phyloP scores from a whole-genome alignment of 768 basidiomycete genomes.

The Tylopilus cervinicoccineus region DNA sequence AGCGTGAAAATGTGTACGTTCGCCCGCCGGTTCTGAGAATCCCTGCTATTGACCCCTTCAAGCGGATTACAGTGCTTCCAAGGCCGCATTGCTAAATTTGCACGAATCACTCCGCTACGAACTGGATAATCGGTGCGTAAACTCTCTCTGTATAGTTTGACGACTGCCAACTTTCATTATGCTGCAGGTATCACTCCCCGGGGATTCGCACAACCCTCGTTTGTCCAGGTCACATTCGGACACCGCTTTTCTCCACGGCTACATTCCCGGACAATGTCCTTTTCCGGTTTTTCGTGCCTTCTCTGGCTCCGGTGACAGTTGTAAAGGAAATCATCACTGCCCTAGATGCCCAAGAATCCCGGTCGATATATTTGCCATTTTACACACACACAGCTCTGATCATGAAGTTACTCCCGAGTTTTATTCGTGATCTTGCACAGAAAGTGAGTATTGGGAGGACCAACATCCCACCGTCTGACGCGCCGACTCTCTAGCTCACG shows the following conservation, averaged over 20 bases:
- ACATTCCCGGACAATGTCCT: constrained; percentile 45
- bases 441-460: constrained; percentile 46
- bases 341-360: constrained; percentile 75
- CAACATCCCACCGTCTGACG: constrained; percentile 8
- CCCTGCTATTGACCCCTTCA: constrained; percentile 7
- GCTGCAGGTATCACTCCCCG: constrained; percentile 61
- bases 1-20: constrained; percentile 71
- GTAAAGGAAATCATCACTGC: constrained; percentile 81
- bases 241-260: constrained; percentile 69
- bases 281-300: constrained; percentile 74
- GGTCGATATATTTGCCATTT: constrained; percentile 68
- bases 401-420: constrained; percentile 62
- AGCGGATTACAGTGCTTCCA: constrained; percentile 92
- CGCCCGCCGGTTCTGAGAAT: not conserved
- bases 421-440: constrained; percentile 67
- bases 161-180: not conserved
- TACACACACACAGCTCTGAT: constrained; percentile 59
- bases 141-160: not conserved
- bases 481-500: constrained; percentile 43
- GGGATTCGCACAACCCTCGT: constrained; percentile 85
- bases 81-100: constrained; percentile 79
- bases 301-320: constrained; percentile 65
- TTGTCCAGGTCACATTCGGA: constrained; percentile 74
- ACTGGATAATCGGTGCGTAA: constrained; percentile 67
- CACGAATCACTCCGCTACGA: constrained; percentile 87